phyloP scores from a whole-genome alignment of 768 basidiomycete genomes.

The Dentipellis sp. region DNA sequence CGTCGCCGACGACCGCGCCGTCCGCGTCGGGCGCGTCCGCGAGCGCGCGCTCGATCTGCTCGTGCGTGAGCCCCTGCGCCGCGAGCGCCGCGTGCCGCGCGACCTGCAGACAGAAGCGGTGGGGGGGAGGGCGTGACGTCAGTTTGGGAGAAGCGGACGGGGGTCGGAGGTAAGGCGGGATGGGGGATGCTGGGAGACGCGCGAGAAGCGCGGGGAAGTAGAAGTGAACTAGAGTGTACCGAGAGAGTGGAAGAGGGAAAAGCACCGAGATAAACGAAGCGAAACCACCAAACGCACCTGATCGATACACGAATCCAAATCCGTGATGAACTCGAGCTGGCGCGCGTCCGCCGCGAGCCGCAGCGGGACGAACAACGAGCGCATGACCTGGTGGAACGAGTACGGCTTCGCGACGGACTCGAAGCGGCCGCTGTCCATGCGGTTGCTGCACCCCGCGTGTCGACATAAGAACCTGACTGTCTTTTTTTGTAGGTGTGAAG shows the following conservation, averaged over 20 bases:
- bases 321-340: constrained; percentile 54
- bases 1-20: constrained; percentile 76
- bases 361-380: constrained; percentile 62
- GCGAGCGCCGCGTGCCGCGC: constrained; percentile 52
- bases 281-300: constrained; percentile 29
- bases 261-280: background rate
- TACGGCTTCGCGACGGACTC: constrained; percentile 64
- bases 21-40: constrained; percentile 39
- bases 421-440: constrained; percentile 83
- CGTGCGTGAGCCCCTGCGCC: constrained; percentile 43
- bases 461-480: background rate
- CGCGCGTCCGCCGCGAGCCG: constrained; percentile 60
- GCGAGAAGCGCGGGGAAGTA: background rate
- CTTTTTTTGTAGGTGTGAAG: background rate
- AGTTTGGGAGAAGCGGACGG: background rate
- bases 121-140: background rate
- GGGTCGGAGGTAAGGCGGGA: no score
- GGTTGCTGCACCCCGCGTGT: constrained; percentile 38
- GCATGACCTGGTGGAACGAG: constrained; percentile 70
- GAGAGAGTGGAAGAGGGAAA: background rate
- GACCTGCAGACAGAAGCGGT: constrained; percentile 29
- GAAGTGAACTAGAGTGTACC: no score
- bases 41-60: constrained; percentile 32
- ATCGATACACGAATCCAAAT: constrained; percentile 63
- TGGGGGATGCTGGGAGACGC: background rate